phyloP scores from a whole-genome alignment of 2,329 filamentous ascomycete species.

The Penicillium occitanis region DNA sequence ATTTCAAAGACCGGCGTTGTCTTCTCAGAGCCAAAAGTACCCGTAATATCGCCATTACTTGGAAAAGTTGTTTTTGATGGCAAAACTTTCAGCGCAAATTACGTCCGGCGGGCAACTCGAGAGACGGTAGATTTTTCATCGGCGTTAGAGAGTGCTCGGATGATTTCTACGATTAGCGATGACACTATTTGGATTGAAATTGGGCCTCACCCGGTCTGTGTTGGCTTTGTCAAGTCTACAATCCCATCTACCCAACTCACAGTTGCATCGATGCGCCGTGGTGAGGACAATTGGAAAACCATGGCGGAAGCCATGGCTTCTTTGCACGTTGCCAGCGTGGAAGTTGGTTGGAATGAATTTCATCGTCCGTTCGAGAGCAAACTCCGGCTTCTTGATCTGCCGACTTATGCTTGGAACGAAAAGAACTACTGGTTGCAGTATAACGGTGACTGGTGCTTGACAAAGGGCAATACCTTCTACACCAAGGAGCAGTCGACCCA shows the following conservation, averaged over 20 bases:
- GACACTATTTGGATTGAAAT: constrained; percentile 71
- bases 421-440: constrained; percentile 75
- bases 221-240: constrained; percentile 66
- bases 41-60: constrained; percentile 50
- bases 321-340: constrained; percentile 62
- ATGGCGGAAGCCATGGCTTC: constrained; percentile 58
- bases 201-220: constrained; percentile 71
- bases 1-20: constrained; percentile 45
- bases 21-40: constrained; percentile 42
- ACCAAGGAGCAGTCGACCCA: neutral
- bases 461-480: constrained; percentile 59
- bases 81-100: constrained; percentile 55
- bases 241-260: constrained; percentile 57
- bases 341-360: constrained; percentile 70
- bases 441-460: constrained; percentile 68
- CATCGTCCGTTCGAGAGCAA: constrained; percentile 61
- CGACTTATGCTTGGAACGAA: constrained; percentile 66
- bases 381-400: constrained; percentile 62
- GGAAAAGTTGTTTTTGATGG: constrained; percentile 40
- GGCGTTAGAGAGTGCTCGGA: constrained; percentile 60
- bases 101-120: constrained; percentile 65
- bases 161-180: constrained; percentile 60
- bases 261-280: constrained; percentile 62
- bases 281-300: constrained; percentile 65
- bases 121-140: constrained; percentile 68